phyloP scores from a whole-genome alignment of 225 moss, liverwort and hornwort species.

The Sphagnum tenellum region DNA sequence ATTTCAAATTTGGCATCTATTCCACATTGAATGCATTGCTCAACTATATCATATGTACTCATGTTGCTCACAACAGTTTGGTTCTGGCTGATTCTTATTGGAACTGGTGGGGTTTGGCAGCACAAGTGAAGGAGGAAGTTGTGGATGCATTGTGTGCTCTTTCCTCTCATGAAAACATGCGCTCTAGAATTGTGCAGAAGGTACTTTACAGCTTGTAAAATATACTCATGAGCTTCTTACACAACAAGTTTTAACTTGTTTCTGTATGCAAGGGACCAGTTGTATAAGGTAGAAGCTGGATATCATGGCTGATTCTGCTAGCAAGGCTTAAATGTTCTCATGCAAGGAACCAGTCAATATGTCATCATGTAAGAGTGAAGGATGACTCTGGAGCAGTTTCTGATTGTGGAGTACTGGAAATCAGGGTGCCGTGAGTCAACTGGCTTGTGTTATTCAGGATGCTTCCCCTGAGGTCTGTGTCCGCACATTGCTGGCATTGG shows the following conservation, averaged over 20 bases:
- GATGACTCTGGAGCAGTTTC: not conserved
- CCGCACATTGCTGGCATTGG: constrained; percentile 41
- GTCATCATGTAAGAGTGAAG: no score
- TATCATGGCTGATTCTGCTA: no score
- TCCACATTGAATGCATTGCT: no score
- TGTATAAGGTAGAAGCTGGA: no score
- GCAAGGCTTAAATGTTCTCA: no score
- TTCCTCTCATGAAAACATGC: constrained; percentile 37
- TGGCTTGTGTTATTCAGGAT: constrained; percentile 38
- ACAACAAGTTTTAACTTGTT: no score
- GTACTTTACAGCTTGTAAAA: constrained; percentile 4
- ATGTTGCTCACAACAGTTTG: not conserved
- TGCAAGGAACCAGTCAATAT: no score
- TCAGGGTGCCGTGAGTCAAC: constrained; percentile 49
- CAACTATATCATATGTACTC: no score
- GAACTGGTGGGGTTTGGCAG: constrained; percentile 11
- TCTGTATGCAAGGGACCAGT: no score
- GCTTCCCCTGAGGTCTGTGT: constrained; percentile 41
- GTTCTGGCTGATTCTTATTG: not conserved
- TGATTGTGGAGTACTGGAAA: constrained; percentile 8
- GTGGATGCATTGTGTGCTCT: constrained; percentile 54
- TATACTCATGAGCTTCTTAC: no score
- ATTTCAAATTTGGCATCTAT: not conserved
- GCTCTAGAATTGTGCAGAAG: constrained; percentile 31
- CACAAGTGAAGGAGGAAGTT: constrained; percentile 30